phyloP scores from a whole-genome alignment of 768 basidiomycete genomes.

The Lentinula aciculospora region DNA sequence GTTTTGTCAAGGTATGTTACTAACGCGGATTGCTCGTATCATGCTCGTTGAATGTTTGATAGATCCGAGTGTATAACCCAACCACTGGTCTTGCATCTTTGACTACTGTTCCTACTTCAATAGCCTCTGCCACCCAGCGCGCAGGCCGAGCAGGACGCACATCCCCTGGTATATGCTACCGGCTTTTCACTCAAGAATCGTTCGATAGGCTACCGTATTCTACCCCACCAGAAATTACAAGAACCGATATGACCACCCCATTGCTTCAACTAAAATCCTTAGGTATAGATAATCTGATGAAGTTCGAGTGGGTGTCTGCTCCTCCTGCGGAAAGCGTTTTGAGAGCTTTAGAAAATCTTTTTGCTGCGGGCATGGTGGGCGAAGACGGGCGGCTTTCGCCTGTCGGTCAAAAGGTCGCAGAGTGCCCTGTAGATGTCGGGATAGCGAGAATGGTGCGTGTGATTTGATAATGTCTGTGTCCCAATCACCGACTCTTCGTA shows the following conservation, averaged over 20 bases:
- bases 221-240: constrained; percentile 85
- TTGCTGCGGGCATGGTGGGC: constrained; percentile 77
- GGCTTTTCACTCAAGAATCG: constrained; percentile 71
- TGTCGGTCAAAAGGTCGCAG: constrained; percentile 83
- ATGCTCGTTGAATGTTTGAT: neutral
- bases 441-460: constrained; percentile 86
- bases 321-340: constrained; percentile 85
- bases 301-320: constrained; percentile 90
- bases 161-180: constrained; percentile 86
- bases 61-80: constrained; percentile 92
- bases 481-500: constrained; percentile 22
- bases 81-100: constrained; percentile 81
- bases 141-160: constrained; percentile 95
- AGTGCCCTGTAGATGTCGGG: constrained; percentile 89
- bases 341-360: constrained; percentile 80
- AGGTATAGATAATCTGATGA: constrained; percentile 92
- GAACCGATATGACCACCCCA: constrained; percentile 86
- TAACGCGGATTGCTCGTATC: neutral
- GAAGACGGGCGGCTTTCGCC: constrained; percentile 72
- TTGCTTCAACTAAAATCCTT: constrained; percentile 92
- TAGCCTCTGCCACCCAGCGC: constrained; percentile 88
- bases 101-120: constrained; percentile 75
- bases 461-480: neutral
- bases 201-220: constrained; percentile 58
- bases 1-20: constrained; percentile 80